phyloP scores from a whole-genome alignment of 495 filamentous ascomycete species.

The Cercophora newfieldiana region DNA sequence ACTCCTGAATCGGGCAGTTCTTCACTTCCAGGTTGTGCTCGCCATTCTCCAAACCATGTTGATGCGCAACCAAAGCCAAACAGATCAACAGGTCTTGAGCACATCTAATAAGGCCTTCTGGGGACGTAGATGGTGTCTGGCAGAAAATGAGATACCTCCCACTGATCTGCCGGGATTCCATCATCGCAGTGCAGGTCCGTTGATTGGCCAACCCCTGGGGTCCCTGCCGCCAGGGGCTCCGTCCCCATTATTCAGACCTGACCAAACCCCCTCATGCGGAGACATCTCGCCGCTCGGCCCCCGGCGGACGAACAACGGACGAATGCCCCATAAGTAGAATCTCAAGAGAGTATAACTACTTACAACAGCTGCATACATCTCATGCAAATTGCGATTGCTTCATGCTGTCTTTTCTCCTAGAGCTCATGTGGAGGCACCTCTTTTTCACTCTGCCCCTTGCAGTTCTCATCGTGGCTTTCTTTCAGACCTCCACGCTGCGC shows the following conservation, averaged over 20 bases:
- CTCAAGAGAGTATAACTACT: neutral
- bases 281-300: neutral
- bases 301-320: neutral
- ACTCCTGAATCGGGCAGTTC: too few species aligned
- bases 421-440: slow-evolving; percentile 5
- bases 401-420: neutral
- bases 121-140: too few species aligned
- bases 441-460: slow-evolving; percentile 15
- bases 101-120: too few species aligned
- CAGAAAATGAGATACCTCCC: too few species aligned
- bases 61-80: too few species aligned
- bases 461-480: slow-evolving; percentile 14
- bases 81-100: too few species aligned
- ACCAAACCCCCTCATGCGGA: neutral
- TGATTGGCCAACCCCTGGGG: neutral
- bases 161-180: neutral
- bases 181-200: neutral
- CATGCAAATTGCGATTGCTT: neutral
- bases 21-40: too few species aligned
- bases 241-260: slow-evolving; percentile 12
- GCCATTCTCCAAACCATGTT: too few species aligned
- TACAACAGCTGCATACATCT: neutral
- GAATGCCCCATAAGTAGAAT: neutral
- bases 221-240: neutral
- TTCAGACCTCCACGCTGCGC: slow-evolving; percentile 1